Base-by-base conservation (phyloP, 2,329 filamentous ascomycete species). In the Nothomitra cinnamomea region DNA sequence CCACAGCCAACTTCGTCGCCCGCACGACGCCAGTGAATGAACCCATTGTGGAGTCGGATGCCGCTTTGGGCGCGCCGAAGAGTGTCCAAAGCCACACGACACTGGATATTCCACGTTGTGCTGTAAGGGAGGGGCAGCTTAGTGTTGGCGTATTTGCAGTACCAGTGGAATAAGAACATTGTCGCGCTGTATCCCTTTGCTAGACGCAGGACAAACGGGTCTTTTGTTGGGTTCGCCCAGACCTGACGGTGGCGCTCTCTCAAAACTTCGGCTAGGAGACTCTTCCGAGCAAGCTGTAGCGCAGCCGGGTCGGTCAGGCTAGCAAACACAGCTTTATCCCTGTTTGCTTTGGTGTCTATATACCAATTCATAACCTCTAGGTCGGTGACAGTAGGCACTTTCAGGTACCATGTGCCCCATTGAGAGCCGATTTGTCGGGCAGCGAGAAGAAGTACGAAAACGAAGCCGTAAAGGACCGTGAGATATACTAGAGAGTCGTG, bases 361-460 rank as follows among this genome's bases (percentile, higher is more conserved):
- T 73, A 75, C 73, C 74, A 78, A 13, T 67, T 64, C 32, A 73
- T 64, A 6, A 77, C 67, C 40, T 74, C 71, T n/a, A 66, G 63
- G 57, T 76, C 74, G 42, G 70, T 68, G 25, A 76, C 63, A 4
- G 67, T 67, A 49, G 71, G 69, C 43, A 78, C 71, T 42, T 71
- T 70, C 53, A 69, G 64, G 56, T 72, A 70, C 78, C 78, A 82
- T 1, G 70, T 75, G 2, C 75, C 73, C 79, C 79, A 82, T 57
- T 75, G 71, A 21, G 73, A 72, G 38, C 72, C 72, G 4, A 78
- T 70, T 1, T 66, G 66, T n/a, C 77, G 70, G 55, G 78, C 72
- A 8, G 73, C 73, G 19, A 77, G 59, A 1, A 79, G 58, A 1
- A 81, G 67, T 4, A 72, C 59, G 7, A 66, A 60, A 3, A 80